Evolutionary conservation across 352 stramenopile genomes (phyloP), one percentile per base, ranked within the genome.

Genomic region (Globisporangium alternatum): DNA sequence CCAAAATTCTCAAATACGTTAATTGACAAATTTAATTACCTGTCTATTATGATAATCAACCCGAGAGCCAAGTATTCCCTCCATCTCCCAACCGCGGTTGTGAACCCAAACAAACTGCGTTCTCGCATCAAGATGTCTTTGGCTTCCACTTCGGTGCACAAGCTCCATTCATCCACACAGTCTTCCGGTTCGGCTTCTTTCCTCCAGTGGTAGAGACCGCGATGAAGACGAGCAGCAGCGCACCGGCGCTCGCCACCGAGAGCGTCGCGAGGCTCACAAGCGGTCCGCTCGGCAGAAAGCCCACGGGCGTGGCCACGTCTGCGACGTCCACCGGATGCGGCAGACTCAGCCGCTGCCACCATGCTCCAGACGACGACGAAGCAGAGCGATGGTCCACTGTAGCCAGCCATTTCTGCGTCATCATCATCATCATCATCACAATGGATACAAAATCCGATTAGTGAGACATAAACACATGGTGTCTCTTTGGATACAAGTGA

Each of bases 201-300:
- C 15, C 17, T 21, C 43, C 43, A 4, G 33, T 31, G 22, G 53
- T 41, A 3, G 30, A 39, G 58, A 66, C 5, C 2, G 74, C 71
- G 59, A 83, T 61, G 63, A 69, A 75, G 0, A 86, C 35, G 28
- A 88, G 77, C 37, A 82, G 28, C 12, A 71, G 45, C 0, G 79
- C 73, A 7, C 77, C 75, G 48, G 70, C 21, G 48, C 60, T 79
- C 25, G 79, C 67, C 31, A 75, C 77, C 9, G 75, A 62, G 43
- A 88, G 55, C 48, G 79, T 88, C 45, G 74, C 53, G 7, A 73
- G 69, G 47, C 77, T 86, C 62, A 88, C 79, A 52, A 86, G 45
- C 25, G 65, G 53, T 22, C 49, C 62, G 3, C 57, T 81, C 31
- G 77, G 71, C 30, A 88, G 57, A 41, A 76, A 84, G 9, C 79